Base-by-base conservation (phyloP, 495 filamentous ascomycete species). In the Lindgomyces ingoldianus region DNA sequence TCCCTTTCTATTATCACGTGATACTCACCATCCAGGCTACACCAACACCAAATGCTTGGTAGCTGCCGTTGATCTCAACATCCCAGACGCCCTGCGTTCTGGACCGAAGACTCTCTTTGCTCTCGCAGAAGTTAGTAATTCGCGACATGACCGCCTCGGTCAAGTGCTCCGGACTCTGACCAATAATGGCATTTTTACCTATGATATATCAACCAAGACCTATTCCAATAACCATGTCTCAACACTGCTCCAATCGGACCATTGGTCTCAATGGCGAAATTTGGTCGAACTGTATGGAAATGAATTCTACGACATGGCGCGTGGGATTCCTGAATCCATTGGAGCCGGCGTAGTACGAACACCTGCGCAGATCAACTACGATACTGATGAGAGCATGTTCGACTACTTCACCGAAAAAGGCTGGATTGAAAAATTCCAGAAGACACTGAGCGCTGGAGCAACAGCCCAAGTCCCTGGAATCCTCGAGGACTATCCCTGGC, bases 251-350 rank as follows among this genome's bases (percentile, higher is more conserved):
- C 57, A 22, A 8, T 62, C 56, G 14, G 62, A 68, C 42, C 72
- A 77, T 50, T 75, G 74, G 74, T 74, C 74, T 0, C 72, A 75
- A 62, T 75, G 74, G 74, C 64, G 63, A 8, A 68, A 67, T 44
- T 76, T 74, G 74, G 70, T 74, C 0, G 36, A 68, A 3, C 55
- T 74, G 0, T 76, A 76, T 42, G 70, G 72, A 1, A 73, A 73
- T 39, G 59, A 75, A 46, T 75, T 75, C 63, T 76, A 76, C 60
- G 72, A 75, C 60, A 73, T 76, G 54, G 70, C 72, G 1, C 57
- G 68, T 16, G 72, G 72, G 10, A 70, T 76, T 16, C 74, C 74
- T 0, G 45, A n/a, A 0, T 24, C 66, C 1, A 29, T 53, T 29
- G 46, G 51, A 44, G 42, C 41, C 11, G 52, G 42, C 18, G 26